These are phyloP conservation scores for Tilletia indica DNA, from an alignment of 1,284 basidiomycete genomes.

Conservation along the genomic window DNA sequence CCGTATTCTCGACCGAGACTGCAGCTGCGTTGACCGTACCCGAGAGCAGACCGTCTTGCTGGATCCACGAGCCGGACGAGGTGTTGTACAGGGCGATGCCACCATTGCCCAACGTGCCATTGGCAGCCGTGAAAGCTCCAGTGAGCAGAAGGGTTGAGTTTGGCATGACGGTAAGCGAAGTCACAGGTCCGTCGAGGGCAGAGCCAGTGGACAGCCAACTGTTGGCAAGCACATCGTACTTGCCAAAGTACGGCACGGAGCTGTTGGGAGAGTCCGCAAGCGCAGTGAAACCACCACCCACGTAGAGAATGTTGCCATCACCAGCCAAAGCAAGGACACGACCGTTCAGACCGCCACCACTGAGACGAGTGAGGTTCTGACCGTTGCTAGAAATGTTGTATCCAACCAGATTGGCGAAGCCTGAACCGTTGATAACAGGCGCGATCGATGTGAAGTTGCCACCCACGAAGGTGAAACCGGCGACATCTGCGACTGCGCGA, in stretches of 20 bases:
- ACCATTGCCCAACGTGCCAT: constrained; percentile 58
- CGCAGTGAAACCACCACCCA: constrained; percentile 80
- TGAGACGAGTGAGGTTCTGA: constrained; percentile 57
- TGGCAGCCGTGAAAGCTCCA: constrained; percentile 71
- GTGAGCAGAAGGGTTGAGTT: constrained; percentile 66
- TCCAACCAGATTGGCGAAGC: constrained; percentile 69
- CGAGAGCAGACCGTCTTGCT: constrained; percentile 35
- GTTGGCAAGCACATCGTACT: constrained; percentile 70
- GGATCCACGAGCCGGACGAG: constrained; percentile 66
- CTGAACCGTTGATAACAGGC: constrained; percentile 59
- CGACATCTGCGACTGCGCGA: constrained; percentile 61
- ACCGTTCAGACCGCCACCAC: constrained; percentile 56
- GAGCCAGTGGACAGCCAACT: constrained; percentile 71
- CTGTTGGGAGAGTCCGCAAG: constrained; percentile 64
- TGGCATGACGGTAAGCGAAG: constrained; percentile 62
- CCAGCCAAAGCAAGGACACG: constrained; percentile 40
- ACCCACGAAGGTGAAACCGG: constrained; percentile 68
- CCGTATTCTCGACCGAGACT: constrained; percentile 61
- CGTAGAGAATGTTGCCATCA: constrained; percentile 64
- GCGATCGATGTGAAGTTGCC: constrained; percentile 69
- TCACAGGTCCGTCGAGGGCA: constrained; percentile 76
- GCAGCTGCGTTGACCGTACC: constrained; percentile 74
- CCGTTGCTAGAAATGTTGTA: constrained; percentile 64
- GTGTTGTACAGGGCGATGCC: constrained; percentile 79
- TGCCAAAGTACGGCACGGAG: constrained; percentile 63